These are phyloP conservation scores for Piromyces finnis DNA, from an alignment of 192 early-diverging fungal genomes.

Conservation along the genomic window DNA sequence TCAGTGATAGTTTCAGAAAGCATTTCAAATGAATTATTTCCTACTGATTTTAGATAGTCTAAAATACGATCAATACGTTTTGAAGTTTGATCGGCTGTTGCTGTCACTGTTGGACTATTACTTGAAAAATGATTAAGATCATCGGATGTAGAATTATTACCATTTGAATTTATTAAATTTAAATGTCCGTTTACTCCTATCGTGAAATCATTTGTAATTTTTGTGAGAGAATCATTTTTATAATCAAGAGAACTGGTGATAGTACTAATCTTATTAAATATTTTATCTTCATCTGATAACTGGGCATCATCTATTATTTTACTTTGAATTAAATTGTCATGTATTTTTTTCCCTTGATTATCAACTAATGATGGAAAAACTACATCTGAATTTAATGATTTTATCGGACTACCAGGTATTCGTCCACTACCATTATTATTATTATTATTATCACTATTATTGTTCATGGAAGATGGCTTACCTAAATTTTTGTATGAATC, in stretches of 20 bases:
- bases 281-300: not conserved
- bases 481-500: not conserved
- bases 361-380: not conserved
- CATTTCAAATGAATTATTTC: conserved; percentile 10
- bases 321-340: not conserved
- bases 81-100: not conserved
- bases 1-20: conserved; percentile 1
- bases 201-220: not conserved
- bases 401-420: not conserved
- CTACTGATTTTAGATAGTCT: conserved; percentile 22
- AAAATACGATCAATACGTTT: conserved; percentile 23
- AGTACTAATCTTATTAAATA: too few species aligned
- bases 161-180: not conserved
- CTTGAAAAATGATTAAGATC: not conserved
- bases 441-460: not conserved
- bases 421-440: not conserved
- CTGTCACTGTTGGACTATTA: not conserved
- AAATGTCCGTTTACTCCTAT: not conserved
- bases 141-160: not conserved
- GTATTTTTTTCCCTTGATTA: not conserved
- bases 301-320: not conserved
- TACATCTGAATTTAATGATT: not conserved
- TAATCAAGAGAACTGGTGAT: too few species aligned
- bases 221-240: not conserved
- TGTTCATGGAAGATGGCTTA: not conserved